Evolutionary conservation across 2,329 filamentous ascomycete species (phyloP).

Genomic region (Madurella mycetomatis): DNA sequence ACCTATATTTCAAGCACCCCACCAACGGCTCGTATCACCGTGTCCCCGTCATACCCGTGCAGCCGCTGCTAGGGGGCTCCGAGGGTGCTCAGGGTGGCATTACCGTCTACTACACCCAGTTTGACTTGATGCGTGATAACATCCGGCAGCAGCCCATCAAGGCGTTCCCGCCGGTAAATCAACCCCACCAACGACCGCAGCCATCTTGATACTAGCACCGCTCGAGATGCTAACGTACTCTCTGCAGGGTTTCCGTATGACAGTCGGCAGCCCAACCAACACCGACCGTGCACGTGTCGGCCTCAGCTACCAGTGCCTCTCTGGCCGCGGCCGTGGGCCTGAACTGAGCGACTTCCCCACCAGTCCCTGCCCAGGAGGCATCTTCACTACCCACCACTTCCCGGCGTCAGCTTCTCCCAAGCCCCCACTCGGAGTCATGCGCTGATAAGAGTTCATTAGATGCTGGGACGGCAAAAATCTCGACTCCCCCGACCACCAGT

Average conservation of each 20-base stretch:
- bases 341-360: slow-evolving; percentile 18
- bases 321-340: slow-evolving; percentile 12
- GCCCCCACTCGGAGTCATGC: too few relatives aligned
- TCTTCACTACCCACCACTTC: slow-evolving; percentile 23
- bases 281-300: slow-evolving; percentile 11
- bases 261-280: slow-evolving; percentile 18
- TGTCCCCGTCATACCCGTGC: slow-evolving; percentile 23
- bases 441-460: background rate
- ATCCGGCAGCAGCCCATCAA: slow-evolving; percentile 24
- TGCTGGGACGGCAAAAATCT: slow-evolving; percentile 60
- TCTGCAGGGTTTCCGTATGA: slow-evolving; percentile 22
- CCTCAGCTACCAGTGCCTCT: slow-evolving; percentile 21
- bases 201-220: background rate
- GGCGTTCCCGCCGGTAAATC: slow-evolving; percentile 25
- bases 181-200: background rate
- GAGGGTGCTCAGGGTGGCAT: slow-evolving; percentile 25
- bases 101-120: slow-evolving; percentile 28
- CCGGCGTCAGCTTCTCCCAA: slow-evolving; percentile 10
- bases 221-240: background rate
- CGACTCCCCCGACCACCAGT: slow-evolving; percentile 48
- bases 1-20: slow-evolving; percentile 28
- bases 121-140: slow-evolving; percentile 26
- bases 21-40: slow-evolving; percentile 29
- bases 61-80: slow-evolving; percentile 25
- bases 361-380: slow-evolving; percentile 18